phyloP scores from a whole-genome alignment of 768 basidiomycete species.

The Boletus barrowsii region DNA sequence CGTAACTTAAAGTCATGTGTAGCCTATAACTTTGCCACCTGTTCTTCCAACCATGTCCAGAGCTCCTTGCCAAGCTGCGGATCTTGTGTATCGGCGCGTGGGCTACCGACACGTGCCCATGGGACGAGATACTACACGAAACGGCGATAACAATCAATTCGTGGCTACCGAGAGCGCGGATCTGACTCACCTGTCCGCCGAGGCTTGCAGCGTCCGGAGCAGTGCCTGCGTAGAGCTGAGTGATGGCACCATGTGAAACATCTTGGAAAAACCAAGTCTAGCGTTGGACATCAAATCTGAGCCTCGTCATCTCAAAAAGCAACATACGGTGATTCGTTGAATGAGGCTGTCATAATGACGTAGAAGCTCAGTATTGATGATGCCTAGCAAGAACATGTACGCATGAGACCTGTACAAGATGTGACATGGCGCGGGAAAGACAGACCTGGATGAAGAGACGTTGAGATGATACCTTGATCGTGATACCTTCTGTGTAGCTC shows the following conservation, averaged over 20 bases:
- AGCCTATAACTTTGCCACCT: neutral
- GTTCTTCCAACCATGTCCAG: constrained; percentile 11
- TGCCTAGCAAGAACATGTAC: neutral
- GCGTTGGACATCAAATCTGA: too few species aligned
- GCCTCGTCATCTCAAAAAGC: too few species aligned
- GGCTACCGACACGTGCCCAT: constrained; percentile 3
- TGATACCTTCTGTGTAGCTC: constrained; percentile 46
- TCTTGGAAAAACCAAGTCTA: neutral
- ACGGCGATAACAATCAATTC: neutral
- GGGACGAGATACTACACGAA: constrained; percentile 4
- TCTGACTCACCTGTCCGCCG: constrained; percentile 2
- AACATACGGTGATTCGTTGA: neutral
- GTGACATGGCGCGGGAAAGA: neutral
- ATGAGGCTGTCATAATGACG: neutral
- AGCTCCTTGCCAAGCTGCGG: constrained; percentile 11
- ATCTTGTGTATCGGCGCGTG: constrained; percentile 2
- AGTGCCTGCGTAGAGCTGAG: constrained; percentile 10
- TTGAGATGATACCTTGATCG: constrained; percentile 43
- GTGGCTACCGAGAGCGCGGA: neutral
- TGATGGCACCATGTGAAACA: constrained; percentile 2
- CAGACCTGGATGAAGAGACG: constrained; percentile 43
- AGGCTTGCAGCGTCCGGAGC: constrained; percentile 1
- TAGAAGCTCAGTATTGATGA: neutral
- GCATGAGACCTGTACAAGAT: neutral
- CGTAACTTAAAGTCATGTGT: too few species aligned